Percentiles rank a stretch among this genome's conserved stretches.
These are phyloP conservation scores for Rhodosporidiobolus odoratus DNA, from an alignment of 768 basidiomycete species.

Conservation along the genomic window DNA sequence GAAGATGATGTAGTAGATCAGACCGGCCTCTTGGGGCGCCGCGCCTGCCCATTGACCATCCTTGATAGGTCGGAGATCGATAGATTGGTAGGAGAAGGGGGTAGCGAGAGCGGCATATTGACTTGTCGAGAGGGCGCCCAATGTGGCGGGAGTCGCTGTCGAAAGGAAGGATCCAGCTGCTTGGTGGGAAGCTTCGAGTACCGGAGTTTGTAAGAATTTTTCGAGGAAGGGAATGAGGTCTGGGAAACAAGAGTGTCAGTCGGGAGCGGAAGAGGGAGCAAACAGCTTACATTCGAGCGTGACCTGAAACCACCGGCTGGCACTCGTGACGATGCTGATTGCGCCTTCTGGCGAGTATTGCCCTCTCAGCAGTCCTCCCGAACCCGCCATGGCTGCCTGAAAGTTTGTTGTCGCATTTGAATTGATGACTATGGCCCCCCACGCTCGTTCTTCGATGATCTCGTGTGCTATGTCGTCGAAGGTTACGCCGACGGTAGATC, in stretches of 20 bases:
- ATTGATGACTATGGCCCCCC: constrained; percentile 29
- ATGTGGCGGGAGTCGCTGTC: constrained; percentile 35
- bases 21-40: constrained; percentile 45
- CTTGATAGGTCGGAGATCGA: constrained; percentile 42
- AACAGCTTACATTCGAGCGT: constrained; percentile 42
- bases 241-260: constrained; percentile 42
- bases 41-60: constrained; percentile 43
- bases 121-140: constrained; percentile 37
- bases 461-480: constrained; percentile 12
- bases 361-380: constrained; percentile 8
- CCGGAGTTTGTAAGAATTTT: constrained; percentile 28
- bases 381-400: constrained; percentile 6
- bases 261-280: background rate
- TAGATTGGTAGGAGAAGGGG: constrained; percentile 42
- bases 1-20: constrained; percentile 40
- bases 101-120: constrained; percentile 44
- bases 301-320: constrained; percentile 29
- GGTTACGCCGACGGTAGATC: constrained; percentile 1
- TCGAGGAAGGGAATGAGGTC: constrained; percentile 43
- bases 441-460: constrained; percentile 24
- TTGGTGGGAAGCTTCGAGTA: constrained; percentile 37
- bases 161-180: constrained; percentile 40
- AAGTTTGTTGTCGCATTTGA: constrained; percentile 27
- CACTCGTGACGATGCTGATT: background rate
- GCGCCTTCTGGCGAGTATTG: constrained; percentile 16